Conservation (phyloP, 2,329 filamentous ascomycete genomes). For the Clonostachys solani region DNA sequence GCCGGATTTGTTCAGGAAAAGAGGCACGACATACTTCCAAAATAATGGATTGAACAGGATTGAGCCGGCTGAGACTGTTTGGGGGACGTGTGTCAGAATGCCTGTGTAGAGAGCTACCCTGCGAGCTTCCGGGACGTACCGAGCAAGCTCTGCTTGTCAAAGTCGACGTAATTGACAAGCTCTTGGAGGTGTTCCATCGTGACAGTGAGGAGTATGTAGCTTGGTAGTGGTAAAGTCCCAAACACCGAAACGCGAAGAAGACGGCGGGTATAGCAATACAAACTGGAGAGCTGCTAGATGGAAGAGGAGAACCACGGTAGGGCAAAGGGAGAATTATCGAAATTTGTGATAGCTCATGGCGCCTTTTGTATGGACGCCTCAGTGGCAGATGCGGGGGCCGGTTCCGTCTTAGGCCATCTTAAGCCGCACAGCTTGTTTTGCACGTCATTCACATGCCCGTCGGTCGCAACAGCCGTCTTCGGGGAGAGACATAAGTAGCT, state of each 20-base stretch:
- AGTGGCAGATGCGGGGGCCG: too few species aligned
- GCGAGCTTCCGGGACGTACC: conserved; percentile 39
- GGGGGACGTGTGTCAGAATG: conserved; percentile 5
- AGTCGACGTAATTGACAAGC: conserved; percentile 62
- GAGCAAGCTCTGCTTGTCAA: conserved; percentile 61
- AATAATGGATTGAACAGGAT: conserved; percentile 98
- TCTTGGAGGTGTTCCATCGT: conserved; percentile 18
- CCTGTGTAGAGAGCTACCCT: not conserved
- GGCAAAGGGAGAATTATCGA: too few species aligned
- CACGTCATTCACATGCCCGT: too few species aligned
- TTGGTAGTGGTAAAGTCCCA: not conserved
- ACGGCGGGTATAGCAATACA: not conserved
- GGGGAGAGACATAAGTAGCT: too few species aligned
- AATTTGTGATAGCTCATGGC: too few species aligned
- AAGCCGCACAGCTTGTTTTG: too few species aligned
- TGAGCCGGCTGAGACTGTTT: conserved; percentile 69
- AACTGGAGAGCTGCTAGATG: not conserved
- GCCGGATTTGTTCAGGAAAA: too few species aligned
- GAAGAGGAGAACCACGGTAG: not conserved
- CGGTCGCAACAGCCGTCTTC: too few species aligned
- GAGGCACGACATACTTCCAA: conserved; percentile 76
- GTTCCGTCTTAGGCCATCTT: too few species aligned
- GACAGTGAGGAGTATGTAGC: not conserved
- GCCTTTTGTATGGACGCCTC: too few species aligned
- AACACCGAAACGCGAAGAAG: not conserved